A percentile compares a stretch with the other conserved stretches of the same genome.
phyloP scores from a whole-genome alignment of 225 moss, liverwort and hornwort species.

The Polytrichum formosum region DNA sequence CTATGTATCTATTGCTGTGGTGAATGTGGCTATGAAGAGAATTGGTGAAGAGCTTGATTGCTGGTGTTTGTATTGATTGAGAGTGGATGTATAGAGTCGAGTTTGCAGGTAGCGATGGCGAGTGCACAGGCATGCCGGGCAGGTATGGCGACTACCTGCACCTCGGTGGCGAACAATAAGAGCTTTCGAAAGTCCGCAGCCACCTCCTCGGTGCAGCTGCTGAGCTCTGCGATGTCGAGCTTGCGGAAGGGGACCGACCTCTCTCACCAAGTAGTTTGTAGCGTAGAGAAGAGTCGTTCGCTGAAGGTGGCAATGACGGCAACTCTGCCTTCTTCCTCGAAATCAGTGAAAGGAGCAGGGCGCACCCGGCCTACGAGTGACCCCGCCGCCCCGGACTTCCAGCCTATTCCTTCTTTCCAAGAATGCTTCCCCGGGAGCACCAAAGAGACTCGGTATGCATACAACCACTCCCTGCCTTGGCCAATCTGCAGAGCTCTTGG shows the following conservation, averaged over 20 bases:
- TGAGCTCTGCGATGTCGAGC: slow-evolving; percentile 30
- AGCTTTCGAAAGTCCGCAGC: too few relatives aligned
- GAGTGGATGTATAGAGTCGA: background rate
- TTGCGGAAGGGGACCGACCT: slow-evolving; percentile 17
- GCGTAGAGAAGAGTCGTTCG: background rate
- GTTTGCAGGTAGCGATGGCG: background rate
- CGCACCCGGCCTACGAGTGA: slow-evolving; percentile 70
- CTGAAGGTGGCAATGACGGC: slow-evolving; percentile 43
- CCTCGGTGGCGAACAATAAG: background rate
- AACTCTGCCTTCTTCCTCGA: slow-evolving; percentile 37
- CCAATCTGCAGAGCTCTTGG: too few relatives aligned
- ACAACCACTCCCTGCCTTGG: too few relatives aligned
- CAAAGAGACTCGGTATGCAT: slow-evolving; percentile 57
- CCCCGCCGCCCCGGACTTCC: slow-evolving; percentile 78
- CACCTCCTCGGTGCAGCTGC: slow-evolving; percentile 8
- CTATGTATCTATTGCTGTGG: background rate
- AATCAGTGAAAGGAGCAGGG: slow-evolving; percentile 46
- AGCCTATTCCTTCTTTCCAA: slow-evolving; percentile 76
- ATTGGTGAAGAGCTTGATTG: background rate
- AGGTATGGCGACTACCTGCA: background rate
- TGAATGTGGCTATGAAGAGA: background rate
- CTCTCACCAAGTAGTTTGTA: slow-evolving; percentile 1
- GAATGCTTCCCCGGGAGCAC: slow-evolving; percentile 91
- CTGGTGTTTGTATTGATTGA: too few relatives aligned
- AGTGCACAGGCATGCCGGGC: background rate